Evolutionary conservation across 495 filamentous ascomycete genomes (phyloP).

Genomic region (Glutinoglossum americanum): DNA sequence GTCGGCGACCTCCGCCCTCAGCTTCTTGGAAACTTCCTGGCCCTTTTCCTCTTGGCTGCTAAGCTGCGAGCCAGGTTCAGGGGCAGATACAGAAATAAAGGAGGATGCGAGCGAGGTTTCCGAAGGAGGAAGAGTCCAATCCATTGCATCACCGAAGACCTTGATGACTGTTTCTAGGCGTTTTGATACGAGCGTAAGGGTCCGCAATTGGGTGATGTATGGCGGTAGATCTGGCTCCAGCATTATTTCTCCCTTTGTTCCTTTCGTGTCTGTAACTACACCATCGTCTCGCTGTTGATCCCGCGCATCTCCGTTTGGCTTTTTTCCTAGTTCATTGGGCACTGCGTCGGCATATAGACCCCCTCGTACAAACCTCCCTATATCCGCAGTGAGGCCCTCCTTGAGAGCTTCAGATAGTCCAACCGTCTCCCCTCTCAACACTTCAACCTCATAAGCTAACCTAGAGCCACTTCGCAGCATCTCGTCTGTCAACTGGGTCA

Average conservation of each 20-base stretch:
- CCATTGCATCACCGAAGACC: slow-evolving; percentile 81
- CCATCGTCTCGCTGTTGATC: neutral
- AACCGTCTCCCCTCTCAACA: slow-evolving; percentile 68
- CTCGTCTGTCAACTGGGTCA: slow-evolving; percentile 83
- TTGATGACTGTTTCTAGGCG: slow-evolving; percentile 70
- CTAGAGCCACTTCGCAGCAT: slow-evolving; percentile 72
- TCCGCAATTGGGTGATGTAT: slow-evolving; percentile 58
- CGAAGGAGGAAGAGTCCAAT: slow-evolving; percentile 73
- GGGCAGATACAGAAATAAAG: slow-evolving; percentile 62
- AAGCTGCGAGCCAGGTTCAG: slow-evolving; percentile 39
- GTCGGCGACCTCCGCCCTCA: slow-evolving; percentile 48
- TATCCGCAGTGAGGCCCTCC: slow-evolving; percentile 44
- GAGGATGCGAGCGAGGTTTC: slow-evolving; percentile 36
- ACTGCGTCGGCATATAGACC: neutral
- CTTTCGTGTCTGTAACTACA: neutral
- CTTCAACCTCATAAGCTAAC: slow-evolving; percentile 85
- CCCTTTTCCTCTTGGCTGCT: slow-evolving; percentile 56
- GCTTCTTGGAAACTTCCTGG: slow-evolving; percentile 42
- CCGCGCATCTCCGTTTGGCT: neutral
- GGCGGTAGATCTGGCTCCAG: slow-evolving; percentile 19
- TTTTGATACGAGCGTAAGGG: slow-evolving; percentile 55
- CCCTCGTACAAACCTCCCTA: slow-evolving; percentile 40
- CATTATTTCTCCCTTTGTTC: neutral
- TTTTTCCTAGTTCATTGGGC: neutral
- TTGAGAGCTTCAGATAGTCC: slow-evolving; percentile 54